Evolutionary conservation across 768 basidiomycete genomes (phyloP), one percentile per base, ranked within the genome.

Genomic region (Cystobasidium ongulense): DNA sequence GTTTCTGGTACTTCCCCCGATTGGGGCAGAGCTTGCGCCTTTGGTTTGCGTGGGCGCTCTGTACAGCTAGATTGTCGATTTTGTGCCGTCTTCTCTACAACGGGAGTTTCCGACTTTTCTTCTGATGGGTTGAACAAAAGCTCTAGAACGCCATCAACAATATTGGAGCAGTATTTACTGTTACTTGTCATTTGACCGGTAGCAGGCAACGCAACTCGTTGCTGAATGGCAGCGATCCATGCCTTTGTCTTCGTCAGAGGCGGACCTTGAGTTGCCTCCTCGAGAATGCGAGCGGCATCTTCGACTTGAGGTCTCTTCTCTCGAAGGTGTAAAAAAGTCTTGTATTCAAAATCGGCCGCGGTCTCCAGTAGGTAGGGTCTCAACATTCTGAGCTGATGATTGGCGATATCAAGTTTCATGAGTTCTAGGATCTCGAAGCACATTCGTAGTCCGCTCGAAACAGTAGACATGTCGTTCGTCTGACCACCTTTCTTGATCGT

Each of bases 381-480:
- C n/a, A 94, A 85, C 36, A 90, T 88, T 79, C 92, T 89, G 36
- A 96, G 86, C 82, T 95, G 93, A 82, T 95, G 93, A 80, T 96
- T 96, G 31, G 93, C 93, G 75, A 96, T 93, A 81, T 96, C 93
- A 78, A 96, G 85, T 84, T 94, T 94, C 93, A 96, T 95, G 74
- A 94, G 85, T 82, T 95, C 93, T 43, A 94, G 84, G 75, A 95
- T 88, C 79, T 94, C 92, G 80, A 93, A 86, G 82, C 91, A 91
- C 85, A 88, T 85, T 75, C 89, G 84, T 73, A 94, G 85, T 8
- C 91, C 90, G 72, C 83, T 85, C 59, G 91, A 86, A 10, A 89
- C 88, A 76, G 88, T 87, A 70, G 84, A 82, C 85, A 4, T 85
- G 85, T 11, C 85, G 84, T 80, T 87, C 86, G 62, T 75, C 62